Conservation (phyloP, 2,329 filamentous ascomycete species). For the Epichloe sp. region DNA sequence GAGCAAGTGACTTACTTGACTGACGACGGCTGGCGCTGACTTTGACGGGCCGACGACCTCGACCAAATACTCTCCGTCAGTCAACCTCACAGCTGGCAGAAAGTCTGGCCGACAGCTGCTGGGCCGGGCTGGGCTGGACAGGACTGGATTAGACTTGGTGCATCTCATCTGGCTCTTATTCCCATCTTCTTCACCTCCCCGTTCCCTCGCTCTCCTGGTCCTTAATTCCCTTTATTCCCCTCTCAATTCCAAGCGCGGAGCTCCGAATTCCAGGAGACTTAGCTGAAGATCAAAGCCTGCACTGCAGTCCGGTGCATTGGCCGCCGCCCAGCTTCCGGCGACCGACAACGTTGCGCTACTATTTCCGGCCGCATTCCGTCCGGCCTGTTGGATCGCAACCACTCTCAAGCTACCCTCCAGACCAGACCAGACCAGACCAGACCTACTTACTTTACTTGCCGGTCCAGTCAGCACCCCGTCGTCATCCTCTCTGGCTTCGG, state of each 20-base stretch:
- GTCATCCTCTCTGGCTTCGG: neutral
- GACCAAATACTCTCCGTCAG: neutral
- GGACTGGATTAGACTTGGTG: neutral
- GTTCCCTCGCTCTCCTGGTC: slow-evolving; percentile 3
- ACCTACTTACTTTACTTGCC: neutral
- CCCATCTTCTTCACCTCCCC: slow-evolving; percentile 7
- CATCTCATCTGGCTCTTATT: slow-evolving; percentile 6
- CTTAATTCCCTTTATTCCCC: slow-evolving; percentile 2
- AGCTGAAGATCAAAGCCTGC: neutral
- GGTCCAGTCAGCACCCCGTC: neutral
- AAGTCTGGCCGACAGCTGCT: neutral
- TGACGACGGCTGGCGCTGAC: neutral
- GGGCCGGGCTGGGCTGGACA: neutral
- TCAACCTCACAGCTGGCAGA: neutral
- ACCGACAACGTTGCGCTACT: slow-evolving; percentile 9
- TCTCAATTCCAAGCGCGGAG: neutral
- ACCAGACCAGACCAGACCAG: neutral
- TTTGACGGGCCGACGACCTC: neutral
- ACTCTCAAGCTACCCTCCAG: neutral
- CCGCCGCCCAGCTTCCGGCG: slow-evolving; percentile 14
- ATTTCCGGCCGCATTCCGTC: slow-evolving; percentile 3
- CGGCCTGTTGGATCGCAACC: neutral
- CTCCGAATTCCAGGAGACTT: neutral
- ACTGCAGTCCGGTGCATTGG: neutral
- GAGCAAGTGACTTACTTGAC: neutral